Evolutionary conservation across 2,329 filamentous ascomycete species (phyloP), one percentile per base, ranked within the genome.

Genomic region (Aspergillus thermomutatus): DNA sequence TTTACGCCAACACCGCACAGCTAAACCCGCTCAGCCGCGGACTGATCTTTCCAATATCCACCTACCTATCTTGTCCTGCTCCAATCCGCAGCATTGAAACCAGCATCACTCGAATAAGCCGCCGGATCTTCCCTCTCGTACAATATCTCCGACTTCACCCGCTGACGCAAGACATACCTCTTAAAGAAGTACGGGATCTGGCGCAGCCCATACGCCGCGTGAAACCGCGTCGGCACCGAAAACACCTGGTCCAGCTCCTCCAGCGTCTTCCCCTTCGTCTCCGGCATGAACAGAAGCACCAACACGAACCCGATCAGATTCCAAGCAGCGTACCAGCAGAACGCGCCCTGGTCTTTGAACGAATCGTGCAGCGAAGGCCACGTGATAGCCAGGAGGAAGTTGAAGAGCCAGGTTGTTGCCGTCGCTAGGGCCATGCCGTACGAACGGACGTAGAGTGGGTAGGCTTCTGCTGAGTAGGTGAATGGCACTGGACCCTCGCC

Each of bases 391-490:
- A 83, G 72, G 17, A 81, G 68, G 58, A 79, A 80, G 66, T 85
- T 84, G 74, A 84, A 84, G 55, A 81, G 80, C 81, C 82, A 84
- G 25, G 79, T 82, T 49, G 80, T 83, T 1, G 88, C 87, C 1
- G 92, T 83, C 8, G 82, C 80, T 0, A 86, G 73, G 1, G 82
- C 82, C 84, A 87, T 87, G 43, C 84, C 84, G 50, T 85, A 77
- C 2, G 83, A 79, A 17, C 85, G 82, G 43, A 87, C 81, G 60
- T 87, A 86, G 2, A 87, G 74, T 4, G 85, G 85, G 65, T 87
- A 88, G 1, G 84, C 85, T 68, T 88, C 86, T 21, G 86, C 85
- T 0, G 83, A 86, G 67, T 88, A 88, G 0, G 84, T 87, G 65
- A 87, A 88, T 0, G 86, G 85, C 0, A 87, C 85, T 0, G 83